A percentile compares a stretch with the other conserved stretches of the same genome.
These are phyloP conservation scores for Leccinum obscurum DNA, from an alignment of 768 basidiomycete genomes.

Conservation along the genomic window DNA sequence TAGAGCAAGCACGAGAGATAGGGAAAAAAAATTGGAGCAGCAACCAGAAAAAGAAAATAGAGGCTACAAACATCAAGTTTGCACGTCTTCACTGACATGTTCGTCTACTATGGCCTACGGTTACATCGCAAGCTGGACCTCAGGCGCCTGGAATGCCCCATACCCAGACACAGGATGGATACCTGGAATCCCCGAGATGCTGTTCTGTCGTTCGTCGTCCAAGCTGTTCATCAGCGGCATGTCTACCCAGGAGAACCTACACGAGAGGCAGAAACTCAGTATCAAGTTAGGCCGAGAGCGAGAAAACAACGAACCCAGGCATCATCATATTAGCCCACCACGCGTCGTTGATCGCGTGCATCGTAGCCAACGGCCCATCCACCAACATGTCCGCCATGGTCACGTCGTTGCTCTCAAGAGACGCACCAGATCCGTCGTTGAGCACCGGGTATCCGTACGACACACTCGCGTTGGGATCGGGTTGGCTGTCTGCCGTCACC, in stretches of 20 bases:
- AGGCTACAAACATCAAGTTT: not conserved
- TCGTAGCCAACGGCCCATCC: slow-evolving; percentile 65
- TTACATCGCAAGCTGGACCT: slow-evolving; percentile 29
- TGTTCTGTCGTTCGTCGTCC: slow-evolving; percentile 13
- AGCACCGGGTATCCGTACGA: slow-evolving; percentile 36
- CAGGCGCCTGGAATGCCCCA: slow-evolving; percentile 18
- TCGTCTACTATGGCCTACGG: not conserved
- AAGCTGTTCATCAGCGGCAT: slow-evolving; percentile 25
- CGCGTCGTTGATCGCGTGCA: slow-evolving; percentile 68
- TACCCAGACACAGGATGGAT: slow-evolving; percentile 23
- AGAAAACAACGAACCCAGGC: slow-evolving; percentile 51
- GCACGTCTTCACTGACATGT: not conserved
- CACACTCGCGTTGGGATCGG: slow-evolving; percentile 39
- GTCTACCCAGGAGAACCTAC: slow-evolving; percentile 36
- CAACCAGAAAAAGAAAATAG: not conserved
- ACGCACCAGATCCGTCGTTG: not conserved
- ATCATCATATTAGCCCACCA: slow-evolving; percentile 87
- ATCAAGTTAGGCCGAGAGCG: not conserved
- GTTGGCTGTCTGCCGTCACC: slow-evolving; percentile 6
- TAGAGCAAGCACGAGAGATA: not conserved
- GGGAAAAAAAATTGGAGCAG: not conserved
- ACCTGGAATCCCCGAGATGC: slow-evolving; percentile 16
- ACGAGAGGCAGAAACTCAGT: not conserved
- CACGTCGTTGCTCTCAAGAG: slow-evolving; percentile 17
- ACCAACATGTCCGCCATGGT: slow-evolving; percentile 26